Conservation (phyloP, 164 flowering plant species). For the Chimonanthus praecox region DNA sequence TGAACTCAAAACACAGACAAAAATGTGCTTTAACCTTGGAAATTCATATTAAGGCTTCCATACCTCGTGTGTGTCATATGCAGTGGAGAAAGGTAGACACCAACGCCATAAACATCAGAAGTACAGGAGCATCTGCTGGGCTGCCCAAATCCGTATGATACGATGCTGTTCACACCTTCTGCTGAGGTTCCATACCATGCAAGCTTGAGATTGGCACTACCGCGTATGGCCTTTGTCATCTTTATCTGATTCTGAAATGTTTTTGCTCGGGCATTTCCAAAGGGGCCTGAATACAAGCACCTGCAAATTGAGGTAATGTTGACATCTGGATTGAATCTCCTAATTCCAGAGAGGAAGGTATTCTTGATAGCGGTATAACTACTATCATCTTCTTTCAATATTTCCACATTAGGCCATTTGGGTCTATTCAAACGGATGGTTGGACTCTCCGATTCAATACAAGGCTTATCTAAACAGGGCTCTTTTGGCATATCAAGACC, state of each 20-base stretch:
- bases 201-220: conserved; percentile 25
- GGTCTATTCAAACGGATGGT: not conserved
- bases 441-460: not conserved
- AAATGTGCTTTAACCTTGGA: no score
- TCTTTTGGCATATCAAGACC: conserved; percentile 7
- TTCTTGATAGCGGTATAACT: conserved; percentile 15
- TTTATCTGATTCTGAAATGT: conserved; percentile 35
- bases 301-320: conserved; percentile 29
- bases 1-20: no score
- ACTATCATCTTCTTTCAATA: conserved; percentile 24
- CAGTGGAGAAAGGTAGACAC: conserved; percentile 35
- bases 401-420: conserved; percentile 28
- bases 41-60: no score
- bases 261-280: conserved; percentile 30
- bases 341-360: conserved; percentile 25
- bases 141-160: conserved; percentile 42
- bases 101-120: conserved; percentile 28
- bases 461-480: conserved; percentile 3
- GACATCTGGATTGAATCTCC: conserved; percentile 13
- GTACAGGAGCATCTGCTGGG: conserved; percentile 10
- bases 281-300: conserved; percentile 21
- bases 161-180: conserved; percentile 21
- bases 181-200: conserved; percentile 48
- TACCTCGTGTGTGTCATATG: conserved; percentile 40
- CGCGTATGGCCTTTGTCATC: conserved; percentile 28